A percentile compares a stretch with the other conserved stretches of the same genome.
phyloP scores from a whole-genome alignment of 176 grass and related monocot species.

The Guadua angustifolia region DNA sequence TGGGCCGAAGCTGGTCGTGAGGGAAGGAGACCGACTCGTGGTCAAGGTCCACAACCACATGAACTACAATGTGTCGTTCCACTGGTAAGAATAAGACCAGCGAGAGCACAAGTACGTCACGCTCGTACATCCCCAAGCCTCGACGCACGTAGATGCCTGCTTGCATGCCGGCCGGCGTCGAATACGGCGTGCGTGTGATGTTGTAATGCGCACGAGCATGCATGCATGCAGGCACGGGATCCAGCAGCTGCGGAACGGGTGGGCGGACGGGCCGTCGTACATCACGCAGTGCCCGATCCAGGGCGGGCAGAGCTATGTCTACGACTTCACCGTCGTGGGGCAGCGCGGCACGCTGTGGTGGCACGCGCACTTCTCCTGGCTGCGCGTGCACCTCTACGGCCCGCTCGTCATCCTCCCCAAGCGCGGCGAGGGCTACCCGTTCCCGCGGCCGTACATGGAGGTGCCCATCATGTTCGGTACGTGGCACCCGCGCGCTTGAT shows the following conservation, averaged over 20 bases:
- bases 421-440: slow-evolving; percentile 60
- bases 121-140: not conserved
- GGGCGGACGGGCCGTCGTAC: slow-evolving; percentile 78
- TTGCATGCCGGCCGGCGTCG: not conserved
- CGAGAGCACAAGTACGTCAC: not conserved
- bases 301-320: slow-evolving; percentile 62
- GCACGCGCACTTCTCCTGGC: slow-evolving; percentile 88
- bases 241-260: slow-evolving; percentile 66
- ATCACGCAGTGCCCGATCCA: slow-evolving; percentile 88
- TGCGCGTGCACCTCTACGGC: slow-evolving; percentile 67
- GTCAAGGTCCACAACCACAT: slow-evolving; percentile 77
- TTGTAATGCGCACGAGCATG: not conserved
- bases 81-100: slow-evolving; percentile 49
- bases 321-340: slow-evolving; percentile 53
- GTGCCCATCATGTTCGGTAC: slow-evolving; percentile 71
- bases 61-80: slow-evolving; percentile 69
- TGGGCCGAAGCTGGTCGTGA: slow-evolving; percentile 58
- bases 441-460: slow-evolving; percentile 69
- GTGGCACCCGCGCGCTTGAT: not conserved
- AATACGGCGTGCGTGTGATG: not conserved
- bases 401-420: slow-evolving; percentile 73
- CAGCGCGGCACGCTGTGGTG: slow-evolving; percentile 93
- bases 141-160: not conserved
- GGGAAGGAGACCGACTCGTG: slow-evolving; percentile 71
- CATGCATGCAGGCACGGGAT: slow-evolving; percentile 69